Evolutionary conservation across 345 rosid genomes (phyloP).

Genomic region (Geranium brycei): DNA sequence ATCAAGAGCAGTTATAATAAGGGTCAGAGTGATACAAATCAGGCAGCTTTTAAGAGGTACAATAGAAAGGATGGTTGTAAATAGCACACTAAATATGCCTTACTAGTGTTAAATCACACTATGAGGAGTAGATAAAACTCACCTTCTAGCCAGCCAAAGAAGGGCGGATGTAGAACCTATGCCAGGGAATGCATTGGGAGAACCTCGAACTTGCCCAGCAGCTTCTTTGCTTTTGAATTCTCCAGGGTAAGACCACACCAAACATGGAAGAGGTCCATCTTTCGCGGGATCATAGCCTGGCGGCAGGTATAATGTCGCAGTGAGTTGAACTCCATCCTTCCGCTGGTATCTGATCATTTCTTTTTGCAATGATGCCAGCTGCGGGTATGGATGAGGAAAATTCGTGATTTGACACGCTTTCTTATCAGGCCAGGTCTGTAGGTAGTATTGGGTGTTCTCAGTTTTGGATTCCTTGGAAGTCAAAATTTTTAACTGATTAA

Average conservation of each 20-base stretch:
- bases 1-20: constrained; percentile 10
- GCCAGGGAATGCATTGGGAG: constrained; percentile 95
- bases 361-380: constrained; percentile 79
- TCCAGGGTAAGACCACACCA: constrained; percentile 96
- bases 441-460: constrained; percentile 79
- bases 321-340: constrained; percentile 90
- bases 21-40: constrained; percentile 9
- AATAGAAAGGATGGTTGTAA: background rate
- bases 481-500: constrained; percentile 65
- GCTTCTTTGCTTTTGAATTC: constrained; percentile 99
- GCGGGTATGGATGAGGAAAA: constrained; percentile 96
- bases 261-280: constrained; percentile 90
- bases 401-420: constrained; percentile 61
- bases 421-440: constrained; percentile 80
- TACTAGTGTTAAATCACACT: background rate
- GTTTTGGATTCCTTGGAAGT: constrained; percentile 93
- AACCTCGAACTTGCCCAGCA: constrained; percentile 98
- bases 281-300: constrained; percentile 79
- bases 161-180: constrained; percentile 93
- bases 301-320: constrained; percentile 87
- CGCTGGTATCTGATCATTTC: constrained; percentile 96
- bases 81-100: background rate
- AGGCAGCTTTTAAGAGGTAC: background rate
- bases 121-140: constrained; percentile 13
- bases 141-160: constrained; percentile 98